phyloP scores from a whole-genome alignment of 768 basidiomycete species.

The Leccinum fibrillosum region DNA sequence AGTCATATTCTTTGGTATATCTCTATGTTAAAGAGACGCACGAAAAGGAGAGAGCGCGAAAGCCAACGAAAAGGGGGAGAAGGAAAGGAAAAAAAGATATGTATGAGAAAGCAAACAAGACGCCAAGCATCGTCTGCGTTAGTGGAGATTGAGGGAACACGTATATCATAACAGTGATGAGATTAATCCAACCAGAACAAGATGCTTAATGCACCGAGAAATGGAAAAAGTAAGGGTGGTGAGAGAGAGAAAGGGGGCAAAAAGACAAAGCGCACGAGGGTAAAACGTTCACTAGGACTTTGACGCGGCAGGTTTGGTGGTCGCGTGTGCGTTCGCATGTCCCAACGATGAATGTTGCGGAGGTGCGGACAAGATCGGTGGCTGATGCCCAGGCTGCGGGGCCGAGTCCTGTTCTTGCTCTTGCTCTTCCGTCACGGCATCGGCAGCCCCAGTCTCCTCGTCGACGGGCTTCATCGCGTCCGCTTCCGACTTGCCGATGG shows the following conservation, averaged over 20 bases:
- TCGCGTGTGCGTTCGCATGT: neutral
- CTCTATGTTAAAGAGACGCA: constrained; percentile 13
- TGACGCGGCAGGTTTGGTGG: constrained; percentile 11
- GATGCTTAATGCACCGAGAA: neutral
- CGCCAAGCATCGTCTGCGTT: constrained; percentile 4
- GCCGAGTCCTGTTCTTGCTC: neutral
- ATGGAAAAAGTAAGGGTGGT: neutral
- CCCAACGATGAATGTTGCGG: constrained; percentile 19
- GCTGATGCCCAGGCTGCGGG: constrained; percentile 19
- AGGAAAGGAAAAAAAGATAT: neutral
- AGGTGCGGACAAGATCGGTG: constrained; percentile 33
- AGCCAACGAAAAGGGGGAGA: neutral
- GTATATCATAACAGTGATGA: constrained; percentile 3
- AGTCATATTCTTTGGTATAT: constrained; percentile 22
- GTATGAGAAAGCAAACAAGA: neutral
- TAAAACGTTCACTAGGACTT: constrained; percentile 6
- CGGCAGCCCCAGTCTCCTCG: constrained; percentile 27
- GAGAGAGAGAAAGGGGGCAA: neutral
- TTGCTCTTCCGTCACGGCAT: constrained; percentile 4
- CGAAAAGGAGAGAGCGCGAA: neutral
- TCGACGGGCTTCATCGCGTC: constrained; percentile 81
- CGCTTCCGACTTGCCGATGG: constrained; percentile 29
- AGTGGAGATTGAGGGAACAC: constrained; percentile 1
- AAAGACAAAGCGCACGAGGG: neutral
- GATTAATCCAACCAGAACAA: constrained; percentile 6